phyloP scores from a whole-genome alignment of 2,329 filamentous ascomycete genomes.

The Xylaria polymorpha region DNA sequence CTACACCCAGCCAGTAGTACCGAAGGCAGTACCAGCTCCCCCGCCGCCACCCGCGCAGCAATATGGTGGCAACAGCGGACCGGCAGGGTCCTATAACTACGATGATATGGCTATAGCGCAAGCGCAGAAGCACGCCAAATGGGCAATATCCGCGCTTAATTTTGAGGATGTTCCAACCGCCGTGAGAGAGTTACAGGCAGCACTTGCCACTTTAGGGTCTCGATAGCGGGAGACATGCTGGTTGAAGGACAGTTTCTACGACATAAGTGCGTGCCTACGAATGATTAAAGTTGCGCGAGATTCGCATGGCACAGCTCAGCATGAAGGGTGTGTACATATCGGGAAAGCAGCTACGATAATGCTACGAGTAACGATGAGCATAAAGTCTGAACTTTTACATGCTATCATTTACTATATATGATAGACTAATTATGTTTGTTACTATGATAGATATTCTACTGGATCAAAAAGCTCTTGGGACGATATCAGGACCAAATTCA shows the following conservation, averaged over 20 bases:
- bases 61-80: slow-evolving; percentile 43
- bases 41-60: slow-evolving; percentile 39
- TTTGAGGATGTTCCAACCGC: slow-evolving; percentile 96
- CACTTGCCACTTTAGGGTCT: slow-evolving; percentile 77
- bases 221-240: slow-evolving; percentile 51
- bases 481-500: background rate
- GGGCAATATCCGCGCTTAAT: slow-evolving; percentile 95
- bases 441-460: background rate
- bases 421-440: background rate
- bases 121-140: slow-evolving; percentile 95
- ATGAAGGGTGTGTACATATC: slow-evolving; percentile 11
- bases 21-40: slow-evolving; percentile 38
- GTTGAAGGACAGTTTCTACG: background rate
- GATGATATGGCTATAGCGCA: slow-evolving; percentile 79
- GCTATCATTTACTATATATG: background rate
- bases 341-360: background rate
- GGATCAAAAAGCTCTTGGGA: background rate
- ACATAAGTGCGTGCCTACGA: background rate
- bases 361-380: slow-evolving; percentile 12
- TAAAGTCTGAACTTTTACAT: background rate
- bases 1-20: slow-evolving; percentile 43
- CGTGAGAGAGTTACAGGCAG: slow-evolving; percentile 82
- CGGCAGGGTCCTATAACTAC: slow-evolving; percentile 57
- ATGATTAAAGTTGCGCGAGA: slow-evolving; percentile 2
- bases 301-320: too few species aligned